Base-by-base conservation (phyloP, 805 yeast genomes). In the Suhomyces pyralidae region DNA sequence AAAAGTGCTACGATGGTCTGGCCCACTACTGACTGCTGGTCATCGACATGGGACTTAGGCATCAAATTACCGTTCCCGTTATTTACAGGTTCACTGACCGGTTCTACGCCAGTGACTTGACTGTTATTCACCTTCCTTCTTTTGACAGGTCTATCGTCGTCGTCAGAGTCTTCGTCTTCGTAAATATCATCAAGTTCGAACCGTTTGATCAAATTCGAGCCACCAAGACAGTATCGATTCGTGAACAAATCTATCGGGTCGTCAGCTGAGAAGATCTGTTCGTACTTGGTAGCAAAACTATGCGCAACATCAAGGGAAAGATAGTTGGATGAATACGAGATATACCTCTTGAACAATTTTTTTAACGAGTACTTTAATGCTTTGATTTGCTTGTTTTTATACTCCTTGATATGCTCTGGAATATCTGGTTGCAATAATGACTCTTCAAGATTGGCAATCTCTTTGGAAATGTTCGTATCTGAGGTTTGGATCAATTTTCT, bases 401-500 rank as follows among this genome's bases (percentile, higher is more conserved):
- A 12, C 19, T 49, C 72, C 50, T 81, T 81, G 60, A 78, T 83
- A 38, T 87, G 71, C 40, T 70, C 71, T 50, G 77, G 72, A 55
- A 82, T 61, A 50, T 74, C 72, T 6, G 64, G 66, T 44, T 20
- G 63, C 60, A 25, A 67, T 49, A 55, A 34, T 8, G 50, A 25
- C 38, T 62, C 66, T 49, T 69, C 71, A 5, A 58, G 36, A 22
- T 52, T 54, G 3, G 66, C 55, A 12, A 70, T 66, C 40, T 68
- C 75, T 43, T 69, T 71, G 54, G 83, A 69, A 44, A 74, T 58
- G 53, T 80, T 83, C 8, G 85, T 81, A 8, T 87, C 76, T 0
- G 91, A 83, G 3, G 87, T 79, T 67, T 94, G 98, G 65, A 93
- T 86, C 36, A 90, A 76, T 7, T 90, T 88, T 59, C 93, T 85